Conservation (phyloP, 1,284 basidiomycete genomes). For the Pyrrhoderma lamaoense region DNA sequence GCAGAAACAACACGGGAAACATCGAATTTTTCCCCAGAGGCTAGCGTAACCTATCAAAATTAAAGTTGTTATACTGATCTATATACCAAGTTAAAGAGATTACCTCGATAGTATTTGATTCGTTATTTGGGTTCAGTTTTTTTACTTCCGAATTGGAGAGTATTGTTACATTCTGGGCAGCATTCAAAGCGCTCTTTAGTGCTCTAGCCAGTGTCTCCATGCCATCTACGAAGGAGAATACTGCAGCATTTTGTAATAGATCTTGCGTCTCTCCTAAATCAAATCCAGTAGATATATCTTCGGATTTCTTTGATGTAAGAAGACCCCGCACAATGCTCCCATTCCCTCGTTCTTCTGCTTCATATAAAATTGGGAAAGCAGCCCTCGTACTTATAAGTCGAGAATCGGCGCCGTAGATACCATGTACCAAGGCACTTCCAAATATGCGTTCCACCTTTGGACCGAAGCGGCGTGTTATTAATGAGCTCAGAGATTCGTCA, state of each 20-base stretch:
- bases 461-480: conserved; percentile 76
- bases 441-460: conserved; percentile 63
- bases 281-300: conserved; percentile 32
- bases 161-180: conserved; percentile 52
- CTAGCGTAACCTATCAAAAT: conserved; percentile 1
- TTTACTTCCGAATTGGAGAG: conserved; percentile 36
- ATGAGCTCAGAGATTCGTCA: conserved; percentile 81
- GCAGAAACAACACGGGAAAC: conserved; percentile 56
- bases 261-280: conserved; percentile 46
- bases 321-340: conserved; percentile 69
- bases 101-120: conserved; percentile 39
- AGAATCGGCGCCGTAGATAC: conserved; percentile 88
- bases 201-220: conserved; percentile 61
- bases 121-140: conserved; percentile 30
- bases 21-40: conserved; percentile 6
- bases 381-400: conserved; percentile 67
- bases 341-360: conserved; percentile 55
- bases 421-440: conserved; percentile 83
- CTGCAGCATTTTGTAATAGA: conserved; percentile 55
- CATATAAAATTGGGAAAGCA: conserved; percentile 70
- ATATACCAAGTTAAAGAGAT: background rate
- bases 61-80: background rate
- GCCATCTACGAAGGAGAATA: conserved; percentile 79
- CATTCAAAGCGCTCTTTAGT: conserved; percentile 43
- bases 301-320: conserved; percentile 27